Base-by-base conservation (phyloP, 139 green algal genomes). In the Closterium sp. region DNA sequence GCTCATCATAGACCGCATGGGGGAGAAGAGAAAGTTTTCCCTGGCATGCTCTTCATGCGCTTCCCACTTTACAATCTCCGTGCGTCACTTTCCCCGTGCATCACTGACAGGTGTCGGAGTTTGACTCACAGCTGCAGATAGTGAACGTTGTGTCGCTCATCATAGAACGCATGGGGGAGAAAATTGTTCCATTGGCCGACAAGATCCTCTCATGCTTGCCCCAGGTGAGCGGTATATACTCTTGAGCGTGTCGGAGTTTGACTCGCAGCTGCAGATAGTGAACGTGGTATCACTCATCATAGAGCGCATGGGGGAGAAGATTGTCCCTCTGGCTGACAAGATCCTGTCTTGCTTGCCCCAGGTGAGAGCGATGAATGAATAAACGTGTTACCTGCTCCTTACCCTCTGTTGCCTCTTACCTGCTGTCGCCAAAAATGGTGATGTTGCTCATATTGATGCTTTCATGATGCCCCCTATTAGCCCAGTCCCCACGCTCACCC, bases 141-240 rank as follows among this genome's bases (percentile, higher is more conserved):
- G 91, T 95, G 10, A 95, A 95, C 38, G 90, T 95, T 45, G 91
- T 95, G 0, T 96, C 93, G 27, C 30, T 95, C 21, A 95, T 96
- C 29, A 94, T 95, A 27, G 93, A 95, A 38, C 93, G 93, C 19
- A 42, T 96, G 30, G 93, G 88, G 19, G 93, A 95, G 31, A 95
- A 95, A 84, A 94, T 95, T 22, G 88, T 94, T 7, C 93, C 93
- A 2, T 94, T 28, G 32, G 93, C 93, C 11, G 93, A 89, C 21
- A 92, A 95, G 42, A 96, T 95, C 6, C 38, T 95, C 2, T 28
- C 86, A 0, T 92, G 92, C 85, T 86, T 95, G 21, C 93, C 93
- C 11, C 32, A 94, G 7, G 92, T 94, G 28, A 89, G 91, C 27
- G 62, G 1, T 13, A 79, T 42, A 6, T 42, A 42, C n/a, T n/a